Evolutionary conservation across 441 rosid genomes (phyloP).

Genomic region (Geranium incanum): DNA sequence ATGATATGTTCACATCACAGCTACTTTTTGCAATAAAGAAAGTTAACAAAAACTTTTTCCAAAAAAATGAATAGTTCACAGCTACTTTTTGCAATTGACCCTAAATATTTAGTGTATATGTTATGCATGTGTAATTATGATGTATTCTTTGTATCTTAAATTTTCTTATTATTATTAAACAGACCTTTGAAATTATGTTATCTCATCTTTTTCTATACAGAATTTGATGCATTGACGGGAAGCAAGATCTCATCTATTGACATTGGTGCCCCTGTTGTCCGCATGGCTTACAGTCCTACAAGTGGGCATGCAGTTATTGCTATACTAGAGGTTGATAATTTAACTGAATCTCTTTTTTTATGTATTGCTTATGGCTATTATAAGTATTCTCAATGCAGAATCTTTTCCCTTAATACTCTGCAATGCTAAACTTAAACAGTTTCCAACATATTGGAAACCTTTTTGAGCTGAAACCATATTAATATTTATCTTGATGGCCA

Average conservation of each 20-base stretch:
- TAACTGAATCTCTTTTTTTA: neutral
- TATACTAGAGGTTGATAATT: conserved; percentile 60
- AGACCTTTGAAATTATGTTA: no score
- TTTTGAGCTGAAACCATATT: neutral
- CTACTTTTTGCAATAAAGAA: no score
- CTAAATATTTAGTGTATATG: neutral
- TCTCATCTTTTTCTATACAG: conserved; percentile 29
- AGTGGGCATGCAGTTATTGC: conserved; percentile 77
- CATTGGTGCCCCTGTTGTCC: conserved; percentile 76
- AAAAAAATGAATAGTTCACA: no score
- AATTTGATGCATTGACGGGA: conserved; percentile 89
- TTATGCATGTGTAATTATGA: neutral
- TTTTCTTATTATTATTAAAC: no score
- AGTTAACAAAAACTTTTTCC: no score
- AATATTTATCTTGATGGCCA: neutral
- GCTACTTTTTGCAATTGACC: no score
- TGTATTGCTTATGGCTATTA: neutral
- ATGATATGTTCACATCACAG: no score
- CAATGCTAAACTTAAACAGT: neutral
- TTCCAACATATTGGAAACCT: neutral
- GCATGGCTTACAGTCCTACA: conserved; percentile 81
- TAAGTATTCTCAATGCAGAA: neutral
- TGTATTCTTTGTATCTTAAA: no score
- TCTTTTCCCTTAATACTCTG: conserved; percentile 5
- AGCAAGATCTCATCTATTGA: conserved; percentile 77